Conservation (phyloP, 257 asterid species). For the Gentiana macrophylla region DNA sequence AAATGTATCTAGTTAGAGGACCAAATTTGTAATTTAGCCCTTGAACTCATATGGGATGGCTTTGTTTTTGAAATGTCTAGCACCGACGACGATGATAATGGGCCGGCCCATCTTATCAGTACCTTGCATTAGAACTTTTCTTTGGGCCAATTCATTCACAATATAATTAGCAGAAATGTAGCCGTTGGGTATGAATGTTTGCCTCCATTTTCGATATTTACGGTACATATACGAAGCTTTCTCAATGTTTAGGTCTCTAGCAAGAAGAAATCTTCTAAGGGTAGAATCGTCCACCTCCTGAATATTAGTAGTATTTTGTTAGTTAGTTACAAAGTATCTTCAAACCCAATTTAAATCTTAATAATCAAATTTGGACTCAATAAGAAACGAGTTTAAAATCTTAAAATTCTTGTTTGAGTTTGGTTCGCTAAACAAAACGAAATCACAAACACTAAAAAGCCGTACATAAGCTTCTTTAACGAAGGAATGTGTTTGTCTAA, state of each 20-base stretch:
- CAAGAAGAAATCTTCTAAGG: constrained; percentile 69
- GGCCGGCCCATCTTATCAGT: constrained; percentile 58
- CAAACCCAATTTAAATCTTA: no score
- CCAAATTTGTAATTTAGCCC: constrained; percentile 18
- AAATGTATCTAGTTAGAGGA: no score
- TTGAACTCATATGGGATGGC: constrained; percentile 54
- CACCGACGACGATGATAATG: constrained; percentile 43
- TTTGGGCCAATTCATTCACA: constrained; percentile 46
- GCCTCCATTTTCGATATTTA: constrained; percentile 54
- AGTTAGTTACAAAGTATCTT: no score
- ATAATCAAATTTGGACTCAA: no score
- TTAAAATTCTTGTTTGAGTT: no score
- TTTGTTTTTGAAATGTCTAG: constrained; percentile 41
- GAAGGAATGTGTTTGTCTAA: no score
- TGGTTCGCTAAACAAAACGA: no score
- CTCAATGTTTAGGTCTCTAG: constrained; percentile 48
- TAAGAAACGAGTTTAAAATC: no score
- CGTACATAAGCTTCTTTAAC: no score
- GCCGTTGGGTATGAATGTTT: constrained; percentile 48
- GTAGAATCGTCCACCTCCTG: constrained; percentile 59
- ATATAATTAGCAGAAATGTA: constrained; percentile 36
- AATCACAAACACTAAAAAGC: no score
- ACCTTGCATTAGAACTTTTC: constrained; percentile 69
- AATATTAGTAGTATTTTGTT: background rate
- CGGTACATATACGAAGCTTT: constrained; percentile 51